Evolutionary conservation across 2,329 filamentous ascomycete species (phyloP).

Genomic region (Leptosphaerulina australis): DNA sequence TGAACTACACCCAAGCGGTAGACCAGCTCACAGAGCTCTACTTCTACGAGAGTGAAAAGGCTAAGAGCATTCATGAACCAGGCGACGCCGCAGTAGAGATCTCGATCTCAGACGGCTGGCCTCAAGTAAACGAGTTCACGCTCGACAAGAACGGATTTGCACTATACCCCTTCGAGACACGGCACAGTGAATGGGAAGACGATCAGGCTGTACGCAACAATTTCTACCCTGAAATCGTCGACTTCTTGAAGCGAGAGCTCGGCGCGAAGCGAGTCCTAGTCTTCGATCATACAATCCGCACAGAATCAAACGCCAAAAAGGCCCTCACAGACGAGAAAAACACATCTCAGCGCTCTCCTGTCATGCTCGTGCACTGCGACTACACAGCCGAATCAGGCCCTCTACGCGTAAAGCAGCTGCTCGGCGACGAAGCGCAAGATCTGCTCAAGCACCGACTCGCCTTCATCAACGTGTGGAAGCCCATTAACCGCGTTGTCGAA

Average conservation of each 20-base stretch:
- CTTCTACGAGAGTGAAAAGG: constrained; percentile 49
- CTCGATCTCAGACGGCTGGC: constrained; percentile 52
- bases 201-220: constrained; percentile 49
- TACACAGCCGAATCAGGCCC: constrained; percentile 55
- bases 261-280: constrained; percentile 55
- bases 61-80: constrained; percentile 51
- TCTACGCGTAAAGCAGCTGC: constrained; percentile 52
- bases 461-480: constrained; percentile 61
- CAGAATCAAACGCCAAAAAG: constrained; percentile 42
- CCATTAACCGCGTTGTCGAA: constrained; percentile 49
- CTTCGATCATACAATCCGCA: constrained; percentile 59
- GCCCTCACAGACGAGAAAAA: constrained; percentile 44
- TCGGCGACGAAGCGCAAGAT: constrained; percentile 52
- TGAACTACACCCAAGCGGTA: constrained; percentile 57
- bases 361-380: constrained; percentile 60
- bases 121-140: constrained; percentile 51
- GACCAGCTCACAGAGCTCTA: constrained; percentile 51
- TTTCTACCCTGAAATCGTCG: constrained; percentile 57
- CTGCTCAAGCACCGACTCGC: constrained; percentile 55
- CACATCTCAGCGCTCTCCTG: constrained; percentile 51
- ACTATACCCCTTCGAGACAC: constrained; percentile 50
- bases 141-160: constrained; percentile 57
- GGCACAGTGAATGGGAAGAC: constrained; percentile 50
- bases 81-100: constrained; percentile 50
- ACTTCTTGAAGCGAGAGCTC: constrained; percentile 53